Base-by-base conservation (phyloP, 768 basidiomycete genomes). In the Amanita thiersii region DNA sequence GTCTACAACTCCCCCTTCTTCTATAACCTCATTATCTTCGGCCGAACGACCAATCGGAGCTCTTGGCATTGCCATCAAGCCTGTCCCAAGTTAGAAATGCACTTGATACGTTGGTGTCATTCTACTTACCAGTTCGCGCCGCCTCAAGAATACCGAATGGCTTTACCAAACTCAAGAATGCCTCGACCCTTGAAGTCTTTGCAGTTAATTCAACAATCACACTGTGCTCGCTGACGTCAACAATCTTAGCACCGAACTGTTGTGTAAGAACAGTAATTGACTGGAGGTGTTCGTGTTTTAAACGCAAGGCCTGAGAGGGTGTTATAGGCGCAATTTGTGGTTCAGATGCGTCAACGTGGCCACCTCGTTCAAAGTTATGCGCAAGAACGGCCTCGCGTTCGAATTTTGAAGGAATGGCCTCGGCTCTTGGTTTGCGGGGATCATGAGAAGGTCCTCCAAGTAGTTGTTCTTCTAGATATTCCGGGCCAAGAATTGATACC, bases 41-140 rank as follows among this genome's bases (percentile, higher is more conserved):
- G 79, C 79, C 1, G 53, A 60, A 40, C 70, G 65, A 11, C 75
- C 58, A 54, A 98, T 86, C 2, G 94, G 93, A 4, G 96, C 96
- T 47, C 96, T 78, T 3, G 96, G 96, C 87, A 99, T 96, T 4
- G 88, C 93, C 94, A 99, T 99, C 28, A 88, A 65, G 56, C 93
- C 93, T 94, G 4, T 39, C 12, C 21, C 11, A 30, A 35, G 11
- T 37, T 20, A 40, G 25, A 42, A 14, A 18, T 31, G 47, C 19
- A 48, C 31, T 24, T 23, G 12, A 20, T 21, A 36, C 18, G 39
- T 32, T 20, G 39, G n/a, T 30, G 23, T 47, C 10, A 37, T 15
- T 30, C 21, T 7, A 67, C 77, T 44, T 47, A 93, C 93, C 94
- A 24, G 91, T 92, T 42, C 96, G 69, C 15, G 96, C 93, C 20